A percentile compares a stretch with the other conserved stretches of the same genome.
phyloP scores from a whole-genome alignment of 2,329 filamentous ascomycete species.

The Aspergillus versicolor region DNA sequence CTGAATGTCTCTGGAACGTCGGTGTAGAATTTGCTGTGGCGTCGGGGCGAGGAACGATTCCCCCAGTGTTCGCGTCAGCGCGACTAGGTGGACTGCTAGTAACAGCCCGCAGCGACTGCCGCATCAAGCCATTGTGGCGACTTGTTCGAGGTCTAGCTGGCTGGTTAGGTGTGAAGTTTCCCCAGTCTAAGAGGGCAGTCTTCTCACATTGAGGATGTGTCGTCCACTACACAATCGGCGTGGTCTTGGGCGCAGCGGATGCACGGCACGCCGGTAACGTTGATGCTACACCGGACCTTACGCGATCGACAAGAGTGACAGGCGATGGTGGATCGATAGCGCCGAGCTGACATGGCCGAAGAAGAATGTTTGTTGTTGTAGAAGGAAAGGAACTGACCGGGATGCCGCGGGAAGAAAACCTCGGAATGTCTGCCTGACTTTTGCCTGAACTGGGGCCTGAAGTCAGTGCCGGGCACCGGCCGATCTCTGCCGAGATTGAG shows the following conservation, averaged over 20 bases:
- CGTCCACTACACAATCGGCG: conserved; percentile 26
- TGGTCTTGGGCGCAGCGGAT: conserved; percentile 30
- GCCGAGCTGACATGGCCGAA: conserved; percentile 11
- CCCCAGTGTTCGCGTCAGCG: neutral
- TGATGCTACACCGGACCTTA: conserved; percentile 28
- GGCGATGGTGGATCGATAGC: conserved; percentile 16
- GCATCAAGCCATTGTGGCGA: neutral
- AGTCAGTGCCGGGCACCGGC: too few relatives aligned
- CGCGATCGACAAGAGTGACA: conserved; percentile 21
- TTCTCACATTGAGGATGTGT: neutral
- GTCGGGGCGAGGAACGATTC: neutral
- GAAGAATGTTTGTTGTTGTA: neutral
- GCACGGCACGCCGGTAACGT: conserved; percentile 28
- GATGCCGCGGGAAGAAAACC: conserved; percentile 2
- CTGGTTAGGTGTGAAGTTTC: neutral
- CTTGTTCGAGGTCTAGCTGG: neutral
- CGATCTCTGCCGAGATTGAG: too few relatives aligned
- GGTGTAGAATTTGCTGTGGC: neutral
- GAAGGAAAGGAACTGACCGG: neutral
- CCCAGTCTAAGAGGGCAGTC: neutral
- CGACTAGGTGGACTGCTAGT: neutral
- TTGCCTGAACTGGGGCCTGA: too few relatives aligned
- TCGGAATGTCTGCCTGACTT: neutral
- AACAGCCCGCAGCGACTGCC: conserved; percentile 14
- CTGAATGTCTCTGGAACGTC: neutral